Base-by-base conservation (phyloP, 345 rosid species). In the Crucihimalaya himalaica region DNA sequence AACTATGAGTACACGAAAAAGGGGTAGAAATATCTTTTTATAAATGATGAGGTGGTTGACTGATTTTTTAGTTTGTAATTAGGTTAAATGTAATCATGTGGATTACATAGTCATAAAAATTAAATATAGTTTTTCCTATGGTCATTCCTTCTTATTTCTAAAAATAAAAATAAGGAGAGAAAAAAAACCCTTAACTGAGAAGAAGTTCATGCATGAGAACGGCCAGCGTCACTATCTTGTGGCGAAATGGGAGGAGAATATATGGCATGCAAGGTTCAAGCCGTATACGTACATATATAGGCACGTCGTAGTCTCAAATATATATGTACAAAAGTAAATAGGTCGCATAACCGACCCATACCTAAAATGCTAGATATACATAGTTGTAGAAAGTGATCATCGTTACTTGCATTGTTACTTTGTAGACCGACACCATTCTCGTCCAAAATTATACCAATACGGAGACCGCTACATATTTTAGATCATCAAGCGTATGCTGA, bases 271-370 rank as follows among this genome's bases (percentile, higher is more conserved):
- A 74, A 39, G 62, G 39, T 48, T 34, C 53, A 66, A 74, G 67
- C 67, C 72, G 72, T 57, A 66, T 66, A 59, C 27, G 42, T 27
- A 37, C 72, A 47, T 18, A 14, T 14, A 37, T 27, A 46, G 51
- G 9, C 57, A 66, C 20, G 55, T 59, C 68, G 13, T 59, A 28
- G 11, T 75, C 73, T 48, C 46, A 39, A 67, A 57, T 18, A 37
- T 19, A 21, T 45, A 35, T 66, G 42, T 28, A 37, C 52, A 50
- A 59, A 66, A 57, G 5, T 56, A 18, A 8, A 39, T 50, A 29
- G 8, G 28, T 74, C 62, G 16, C 47, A 40, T 74, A 15, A 75
- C 73, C 79, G 79, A 75, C 73, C 79, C 78, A 74, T 28, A 58
- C 72, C 35, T 37, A 74, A 66, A 74, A 74, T 58, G 72, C 60